Conservation (phyloP, 2,329 filamentous ascomycete genomes). For the Colletotrichum nymphaeae region DNA sequence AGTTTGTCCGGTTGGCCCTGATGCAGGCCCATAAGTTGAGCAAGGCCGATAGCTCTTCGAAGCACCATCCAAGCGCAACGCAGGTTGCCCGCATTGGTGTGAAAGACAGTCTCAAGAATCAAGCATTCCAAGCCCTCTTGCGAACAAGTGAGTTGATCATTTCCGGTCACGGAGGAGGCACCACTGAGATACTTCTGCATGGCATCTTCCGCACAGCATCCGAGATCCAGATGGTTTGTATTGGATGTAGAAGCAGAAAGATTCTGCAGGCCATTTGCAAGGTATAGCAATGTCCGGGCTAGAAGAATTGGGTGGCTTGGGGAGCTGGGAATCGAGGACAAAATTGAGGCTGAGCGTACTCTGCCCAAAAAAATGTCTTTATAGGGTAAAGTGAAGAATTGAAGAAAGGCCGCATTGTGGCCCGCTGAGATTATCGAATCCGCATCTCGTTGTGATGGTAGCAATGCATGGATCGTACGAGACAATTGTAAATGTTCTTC, state of each 20-base stretch:
- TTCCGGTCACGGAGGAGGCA: slow-evolving; percentile 44
- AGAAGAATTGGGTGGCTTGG: neutral
- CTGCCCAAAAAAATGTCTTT: neutral
- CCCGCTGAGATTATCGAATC: neutral
- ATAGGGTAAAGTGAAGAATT: neutral
- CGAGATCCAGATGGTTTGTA: slow-evolving; percentile 22
- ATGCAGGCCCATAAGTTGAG: slow-evolving; percentile 55
- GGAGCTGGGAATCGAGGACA: neutral
- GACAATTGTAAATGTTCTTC: no score
- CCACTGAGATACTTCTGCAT: slow-evolving; percentile 44
- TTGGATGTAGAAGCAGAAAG: slow-evolving; percentile 40
- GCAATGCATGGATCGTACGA: neutral
- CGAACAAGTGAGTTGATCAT: slow-evolving; percentile 45
- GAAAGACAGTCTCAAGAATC: slow-evolving; percentile 52
- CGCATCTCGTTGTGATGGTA: neutral
- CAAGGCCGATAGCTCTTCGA: slow-evolving; percentile 51
- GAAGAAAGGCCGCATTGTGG: neutral
- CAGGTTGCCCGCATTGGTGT: slow-evolving; percentile 50
- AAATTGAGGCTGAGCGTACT: no score
- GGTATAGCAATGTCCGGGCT: neutral
- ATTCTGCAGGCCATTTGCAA: slow-evolving; percentile 9
- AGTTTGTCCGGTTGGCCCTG: slow-evolving; percentile 26
- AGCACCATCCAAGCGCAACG: slow-evolving; percentile 50
- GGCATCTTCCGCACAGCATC: slow-evolving; percentile 40
- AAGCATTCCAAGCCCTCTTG: slow-evolving; percentile 56